Base-by-base conservation (phyloP, 2,329 filamentous ascomycete species). In the Ceratocystis variospora region DNA sequence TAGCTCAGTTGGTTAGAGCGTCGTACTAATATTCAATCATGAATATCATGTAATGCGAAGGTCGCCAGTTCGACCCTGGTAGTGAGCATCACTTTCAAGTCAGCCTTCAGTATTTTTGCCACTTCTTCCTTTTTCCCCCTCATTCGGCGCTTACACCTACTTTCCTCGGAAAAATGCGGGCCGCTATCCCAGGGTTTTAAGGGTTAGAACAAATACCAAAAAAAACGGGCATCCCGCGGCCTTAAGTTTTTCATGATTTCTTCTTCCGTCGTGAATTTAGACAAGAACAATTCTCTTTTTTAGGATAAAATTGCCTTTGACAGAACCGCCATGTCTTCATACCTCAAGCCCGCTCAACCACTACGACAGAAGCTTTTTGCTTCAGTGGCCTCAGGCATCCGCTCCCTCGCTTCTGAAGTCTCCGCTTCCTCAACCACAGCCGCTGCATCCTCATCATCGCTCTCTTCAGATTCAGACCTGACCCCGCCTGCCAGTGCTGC, bases 401-500 rank as follows among this genome's bases (percentile, higher is more conserved):
- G 79, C 69, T 71, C 74, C 57, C 79, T 80, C 70, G 80, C 80
- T 73, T 81, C 80, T 68, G 74, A 80, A 68, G 78, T 77, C 71
- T 75, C 68, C 71, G 72, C 65, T 66, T 73, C 70, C 69, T 70
- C 70, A 71, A 73, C 62, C 37, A 71, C 59, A 69, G 67, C 63
- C 68, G 71, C 63, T 46, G 17, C 25, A 15, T 63, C 62, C 12
- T 19, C 59, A 8, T 62, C 59, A 22, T 44, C 55, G 7, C 19
- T 7, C 12, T 50, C 25, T 59, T 59, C 53, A 8, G n/a, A 71
- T 22, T 25, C n/a, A 41, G 37, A 41, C 12, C 7, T 25, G 48
- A 17, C 64, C 10, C 61, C 70, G 22, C 48, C 69, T 8, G 64
- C 70, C 28, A 41, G 10, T 41, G 57, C 48, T 50, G 48, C 72